Evolutionary conservation across 352 stramenopile genomes (phyloP).

Genomic region (Phytophthora agathidicida): DNA sequence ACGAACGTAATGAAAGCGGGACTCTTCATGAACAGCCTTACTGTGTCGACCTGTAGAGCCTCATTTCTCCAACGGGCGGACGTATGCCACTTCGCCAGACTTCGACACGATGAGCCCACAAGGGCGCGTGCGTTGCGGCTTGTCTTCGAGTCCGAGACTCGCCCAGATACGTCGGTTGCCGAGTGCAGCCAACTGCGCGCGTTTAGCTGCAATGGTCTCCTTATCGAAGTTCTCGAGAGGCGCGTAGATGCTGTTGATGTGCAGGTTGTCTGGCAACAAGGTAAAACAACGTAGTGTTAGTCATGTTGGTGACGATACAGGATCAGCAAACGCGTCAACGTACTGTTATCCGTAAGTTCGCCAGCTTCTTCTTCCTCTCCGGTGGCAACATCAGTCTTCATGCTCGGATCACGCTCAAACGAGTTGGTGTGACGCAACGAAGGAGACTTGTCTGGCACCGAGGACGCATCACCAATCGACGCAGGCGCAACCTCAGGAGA

Average conservation of each 20-base stretch:
- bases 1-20: slow-evolving; percentile 25
- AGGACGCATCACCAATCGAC: slow-evolving; percentile 32
- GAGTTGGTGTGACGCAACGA: slow-evolving; percentile 42
- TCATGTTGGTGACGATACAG: not conserved
- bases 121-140: slow-evolving; percentile 53
- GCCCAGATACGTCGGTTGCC: slow-evolving; percentile 86
- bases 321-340: slow-evolving; percentile 3
- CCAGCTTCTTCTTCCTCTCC: slow-evolving; percentile 74
- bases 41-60: not conserved
- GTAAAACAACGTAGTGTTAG: slow-evolving; percentile 2
- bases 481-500: slow-evolving; percentile 50
- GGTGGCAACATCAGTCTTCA: slow-evolving; percentile 34
- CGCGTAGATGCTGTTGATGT: slow-evolving; percentile 73
- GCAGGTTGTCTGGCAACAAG: slow-evolving; percentile 50
- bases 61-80: slow-evolving; percentile 72
- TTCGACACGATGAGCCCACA: slow-evolving; percentile 79
- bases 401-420: slow-evolving; percentile 53
- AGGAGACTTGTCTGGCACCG: slow-evolving; percentile 49
- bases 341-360: slow-evolving; percentile 70
- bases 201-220: slow-evolving; percentile 82
- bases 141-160: slow-evolving; percentile 85
- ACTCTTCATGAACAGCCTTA: slow-evolving; percentile 24
- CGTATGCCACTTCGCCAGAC: slow-evolving; percentile 73
- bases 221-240: slow-evolving; percentile 82
- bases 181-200: slow-evolving; percentile 70